Base-by-base conservation (phyloP, 768 basidiomycete genomes). In the Leccinum ochraceum region DNA sequence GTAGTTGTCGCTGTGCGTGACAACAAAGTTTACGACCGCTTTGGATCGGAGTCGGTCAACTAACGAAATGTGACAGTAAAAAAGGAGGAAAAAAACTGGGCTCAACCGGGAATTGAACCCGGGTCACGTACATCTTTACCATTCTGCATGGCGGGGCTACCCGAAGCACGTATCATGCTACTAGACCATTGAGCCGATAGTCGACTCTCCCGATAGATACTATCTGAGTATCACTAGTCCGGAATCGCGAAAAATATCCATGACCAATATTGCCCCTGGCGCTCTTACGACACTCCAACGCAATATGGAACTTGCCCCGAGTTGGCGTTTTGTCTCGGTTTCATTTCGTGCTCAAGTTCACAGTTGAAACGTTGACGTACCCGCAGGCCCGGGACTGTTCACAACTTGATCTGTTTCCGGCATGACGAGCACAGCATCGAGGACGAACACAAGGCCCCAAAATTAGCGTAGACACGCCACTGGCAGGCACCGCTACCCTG, bases 101-200 rank as follows among this genome's bases (percentile, higher is more conserved):
- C 67, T 62, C 69, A 71, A 73, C 71, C 72, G 68, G 71, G 71
- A 74, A 73, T 74, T 72, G 71, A 73, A 73, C 71, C 71, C 71
- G 71, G 71, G 71, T 70, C 71, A 73, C 71, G 71, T 72, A 73
- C 70, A 73, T 72, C 64, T 70, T 72, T 66, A 61, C 71, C 72
- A 73, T 63, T 36, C 60, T 4, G 3, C 3, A 63, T 68, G 65
- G 69, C 2, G 62, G 69, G 67, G 59, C 53, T 52, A 49, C 71
- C 71, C 71, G 71, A 73, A 74, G 71, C 72, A 72, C 71, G 71
- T 73, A 73, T 73, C 71, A 74, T 73, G 66, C 72, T 44, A 73
- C 71, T 73, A 74, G 72, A 72, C 71, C 72, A 73, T 74, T 74
- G 69, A 72, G 70, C 70, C 67, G 49, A 20, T 3, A 20, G 11